phyloP scores from a whole-genome alignment of 768 basidiomycete genomes.

The Phaeotremella skinneri region DNA sequence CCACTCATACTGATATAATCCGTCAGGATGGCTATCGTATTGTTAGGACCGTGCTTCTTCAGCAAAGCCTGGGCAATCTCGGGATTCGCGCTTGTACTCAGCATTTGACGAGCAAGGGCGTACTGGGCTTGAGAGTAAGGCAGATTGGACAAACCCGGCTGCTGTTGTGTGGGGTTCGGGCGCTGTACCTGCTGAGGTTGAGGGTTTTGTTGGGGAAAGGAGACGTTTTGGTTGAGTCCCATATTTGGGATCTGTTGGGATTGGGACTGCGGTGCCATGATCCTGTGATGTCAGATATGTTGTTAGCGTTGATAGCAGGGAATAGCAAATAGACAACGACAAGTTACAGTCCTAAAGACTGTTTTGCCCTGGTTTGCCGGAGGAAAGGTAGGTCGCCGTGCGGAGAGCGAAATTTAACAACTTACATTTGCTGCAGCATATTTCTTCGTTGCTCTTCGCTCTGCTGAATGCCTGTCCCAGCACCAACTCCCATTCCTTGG shows the following conservation, averaged over 20 bases:
- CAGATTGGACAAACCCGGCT: not conserved
- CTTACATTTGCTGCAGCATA: conserved; percentile 2
- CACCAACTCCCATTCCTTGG: not conserved
- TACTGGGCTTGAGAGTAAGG: not conserved
- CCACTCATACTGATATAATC: not conserved
- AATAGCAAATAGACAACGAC: not conserved
- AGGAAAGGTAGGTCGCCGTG: not conserved
- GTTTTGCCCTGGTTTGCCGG: not conserved
- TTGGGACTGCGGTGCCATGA: not conserved
- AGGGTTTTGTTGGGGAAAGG: not conserved
- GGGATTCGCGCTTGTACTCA: not conserved
- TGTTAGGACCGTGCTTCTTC: not conserved
- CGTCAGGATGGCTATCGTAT: not conserved
- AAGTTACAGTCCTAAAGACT: not conserved
- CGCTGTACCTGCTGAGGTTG: no score
- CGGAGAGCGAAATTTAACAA: not conserved
- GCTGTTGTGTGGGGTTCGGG: not conserved
- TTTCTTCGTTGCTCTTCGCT: not conserved
- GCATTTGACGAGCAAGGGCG: not conserved
- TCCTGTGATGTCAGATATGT: not conserved
- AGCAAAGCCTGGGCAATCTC: not conserved
- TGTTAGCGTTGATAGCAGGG: not conserved
- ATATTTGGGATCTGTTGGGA: not conserved
- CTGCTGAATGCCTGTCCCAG: not conserved
- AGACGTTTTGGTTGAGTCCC: not conserved